Evolutionary conservation across 208 protist species (phyloP).

Genomic region (Acanthamoeba royreba): DNA sequence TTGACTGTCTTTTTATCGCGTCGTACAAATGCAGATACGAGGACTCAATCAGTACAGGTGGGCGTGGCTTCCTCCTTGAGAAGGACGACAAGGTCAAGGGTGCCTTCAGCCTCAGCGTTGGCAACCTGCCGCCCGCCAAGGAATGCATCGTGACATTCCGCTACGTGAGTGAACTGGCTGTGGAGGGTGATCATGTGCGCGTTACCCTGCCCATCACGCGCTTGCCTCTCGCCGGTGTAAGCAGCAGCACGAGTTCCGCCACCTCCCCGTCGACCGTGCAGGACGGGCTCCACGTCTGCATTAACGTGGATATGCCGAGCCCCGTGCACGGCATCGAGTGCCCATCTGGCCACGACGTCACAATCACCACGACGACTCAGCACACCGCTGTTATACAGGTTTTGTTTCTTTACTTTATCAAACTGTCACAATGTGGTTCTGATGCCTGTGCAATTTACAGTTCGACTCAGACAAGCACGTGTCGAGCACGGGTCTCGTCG

Average conservation of each 20-base stretch:
- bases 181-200: background rate
- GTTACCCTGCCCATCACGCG: constrained; percentile 52
- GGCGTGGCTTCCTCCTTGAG: constrained; percentile 30
- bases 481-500: background rate
- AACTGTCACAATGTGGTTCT: background rate
- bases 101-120: constrained; percentile 44
- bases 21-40: too few relatives aligned
- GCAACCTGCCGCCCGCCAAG: constrained; percentile 54
- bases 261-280: background rate
- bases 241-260: background rate
- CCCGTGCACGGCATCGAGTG: background rate
- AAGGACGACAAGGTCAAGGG: background rate
- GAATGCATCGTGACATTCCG: constrained; percentile 46
- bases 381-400: background rate
- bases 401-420: too few relatives aligned
- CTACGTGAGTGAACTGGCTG: constrained; percentile 56
- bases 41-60: background rate
- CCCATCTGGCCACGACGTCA: background rate
- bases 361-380: background rate
- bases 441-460: background rate
- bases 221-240: background rate
- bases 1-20: too few relatives aligned
- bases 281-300: background rate
- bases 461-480: background rate
- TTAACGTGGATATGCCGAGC: background rate